phyloP scores from a whole-genome alignment of 208 protist genomes.

The Crithidia sp. region DNA sequence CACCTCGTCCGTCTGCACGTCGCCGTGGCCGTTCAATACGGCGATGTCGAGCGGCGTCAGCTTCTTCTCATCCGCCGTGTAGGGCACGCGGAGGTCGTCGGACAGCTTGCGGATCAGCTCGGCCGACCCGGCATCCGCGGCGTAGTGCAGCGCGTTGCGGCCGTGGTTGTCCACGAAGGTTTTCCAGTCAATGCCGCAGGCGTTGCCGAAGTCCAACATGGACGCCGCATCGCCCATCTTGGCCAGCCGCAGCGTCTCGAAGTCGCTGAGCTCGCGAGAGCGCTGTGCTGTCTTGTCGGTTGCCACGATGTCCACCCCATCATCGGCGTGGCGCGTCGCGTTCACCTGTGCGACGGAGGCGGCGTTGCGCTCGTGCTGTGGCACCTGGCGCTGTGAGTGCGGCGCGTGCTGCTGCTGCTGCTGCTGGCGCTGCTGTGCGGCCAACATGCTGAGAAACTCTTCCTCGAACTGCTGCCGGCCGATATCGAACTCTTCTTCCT shows the following conservation, averaged over 20 bases:
- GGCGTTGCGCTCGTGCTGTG: constrained; percentile 29
- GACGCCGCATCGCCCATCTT: constrained; percentile 82
- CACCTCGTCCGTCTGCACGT: constrained; percentile 38
- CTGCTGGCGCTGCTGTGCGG: constrained; percentile 11
- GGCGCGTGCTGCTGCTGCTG: constrained; percentile 22
- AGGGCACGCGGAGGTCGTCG: constrained; percentile 51
- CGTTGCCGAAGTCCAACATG: constrained; percentile 53
- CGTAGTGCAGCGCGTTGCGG: constrained; percentile 86
- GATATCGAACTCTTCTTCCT: constrained; percentile 35
- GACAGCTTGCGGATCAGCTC: constrained; percentile 56
- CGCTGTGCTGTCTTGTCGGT: constrained; percentile 38
- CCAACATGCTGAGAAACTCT: constrained; percentile 24
- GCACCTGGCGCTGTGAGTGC: neutral
- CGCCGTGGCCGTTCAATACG: constrained; percentile 46
- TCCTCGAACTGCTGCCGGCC: constrained; percentile 37
- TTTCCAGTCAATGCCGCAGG: constrained; percentile 37
- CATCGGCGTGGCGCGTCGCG: constrained; percentile 33
- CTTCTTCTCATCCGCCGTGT: constrained; percentile 60
- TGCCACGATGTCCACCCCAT: constrained; percentile 45
- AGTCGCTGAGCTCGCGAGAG: constrained; percentile 64
- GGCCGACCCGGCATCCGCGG: constrained; percentile 66
- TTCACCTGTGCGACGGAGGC: constrained; percentile 32
- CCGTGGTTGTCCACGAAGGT: constrained; percentile 75
- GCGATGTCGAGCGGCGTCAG: constrained; percentile 85
- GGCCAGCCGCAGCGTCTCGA: constrained; percentile 82